phyloP scores from a whole-genome alignment of 495 filamentous ascomycete species.

The Elaphomyces granulatus region DNA sequence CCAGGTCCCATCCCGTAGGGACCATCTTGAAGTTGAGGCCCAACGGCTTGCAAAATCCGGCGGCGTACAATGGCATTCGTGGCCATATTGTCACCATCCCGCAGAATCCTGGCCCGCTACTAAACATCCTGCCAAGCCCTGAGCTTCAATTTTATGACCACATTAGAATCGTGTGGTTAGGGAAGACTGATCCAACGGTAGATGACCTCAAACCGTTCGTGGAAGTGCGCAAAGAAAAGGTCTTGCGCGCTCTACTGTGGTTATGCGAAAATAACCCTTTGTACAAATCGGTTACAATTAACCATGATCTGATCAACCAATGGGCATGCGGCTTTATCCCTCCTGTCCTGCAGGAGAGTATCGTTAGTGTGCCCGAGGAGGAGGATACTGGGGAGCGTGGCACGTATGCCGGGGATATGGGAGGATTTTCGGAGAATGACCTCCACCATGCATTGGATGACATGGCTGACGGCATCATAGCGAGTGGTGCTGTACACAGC shows the following conservation, averaged over 20 bases:
- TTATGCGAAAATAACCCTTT: constrained; percentile 5
- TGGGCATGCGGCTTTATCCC: constrained; percentile 1
- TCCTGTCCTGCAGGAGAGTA: not conserved
- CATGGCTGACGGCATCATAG: not conserved
- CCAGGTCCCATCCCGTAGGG: not conserved
- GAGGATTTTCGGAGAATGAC: constrained; percentile 5
- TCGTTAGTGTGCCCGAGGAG: not conserved
- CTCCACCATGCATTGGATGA: not conserved
- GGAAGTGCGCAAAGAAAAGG: constrained; percentile 3
- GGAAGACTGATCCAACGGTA: not conserved
- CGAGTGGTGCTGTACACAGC: constrained; percentile 4
- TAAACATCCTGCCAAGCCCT: constrained; percentile 6
- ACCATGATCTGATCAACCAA: not conserved
- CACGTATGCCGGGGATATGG: constrained; percentile 3
- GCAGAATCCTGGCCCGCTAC: constrained; percentile 6
- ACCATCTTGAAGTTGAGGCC: not conserved
- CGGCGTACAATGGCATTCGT: constrained; percentile 4
- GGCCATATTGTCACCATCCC: constrained; percentile 8
- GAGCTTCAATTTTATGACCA: not conserved
- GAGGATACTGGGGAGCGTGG: not conserved
- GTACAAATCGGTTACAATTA: constrained; percentile 1
- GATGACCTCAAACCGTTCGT: constrained; percentile 3
- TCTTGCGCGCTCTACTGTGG: constrained; percentile 6
- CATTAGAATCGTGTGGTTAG: not conserved
- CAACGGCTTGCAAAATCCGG: not conserved